phyloP scores from a whole-genome alignment of 768 basidiomycete species.

The Amanita pseudoporphyria region DNA sequence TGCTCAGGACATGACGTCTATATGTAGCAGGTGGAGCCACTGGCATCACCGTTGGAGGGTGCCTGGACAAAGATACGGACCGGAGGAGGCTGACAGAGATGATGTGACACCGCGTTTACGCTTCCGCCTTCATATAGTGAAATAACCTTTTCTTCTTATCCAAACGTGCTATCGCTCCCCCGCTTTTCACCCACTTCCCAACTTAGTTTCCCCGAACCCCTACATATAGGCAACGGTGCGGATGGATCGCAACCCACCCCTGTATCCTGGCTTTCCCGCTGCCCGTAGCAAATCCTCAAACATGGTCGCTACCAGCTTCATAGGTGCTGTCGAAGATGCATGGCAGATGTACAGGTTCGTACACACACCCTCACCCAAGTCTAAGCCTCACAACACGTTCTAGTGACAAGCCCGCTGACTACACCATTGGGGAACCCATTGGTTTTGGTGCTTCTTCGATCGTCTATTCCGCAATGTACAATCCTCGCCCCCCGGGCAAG shows the following conservation, averaged over 20 bases:
- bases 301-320: constrained; percentile 30
- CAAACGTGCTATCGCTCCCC: neutral
- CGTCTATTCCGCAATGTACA: constrained; percentile 73
- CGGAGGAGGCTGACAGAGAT: no score
- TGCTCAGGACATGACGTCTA: no score
- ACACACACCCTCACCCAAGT: neutral
- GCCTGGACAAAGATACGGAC: no score
- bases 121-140: neutral
- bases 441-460: constrained; percentile 91
- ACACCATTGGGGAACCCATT: constrained; percentile 66
- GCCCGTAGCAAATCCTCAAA: neutral
- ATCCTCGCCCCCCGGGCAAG: constrained; percentile 20
- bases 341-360: constrained; percentile 73
- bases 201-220: neutral
- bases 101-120: neutral
- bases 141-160: neutral
- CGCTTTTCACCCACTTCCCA: neutral
- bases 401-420: constrained; percentile 65
- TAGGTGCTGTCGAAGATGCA: constrained; percentile 77
- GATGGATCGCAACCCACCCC: neutral
- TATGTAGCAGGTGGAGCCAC: no score
- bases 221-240: neutral
- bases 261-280: neutral
- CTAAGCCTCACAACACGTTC: constrained; percentile 5
- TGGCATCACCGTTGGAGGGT: no score